Evolutionary conservation across 1,139 yeast species (phyloP).

Genomic region (Diutina sp.): DNA sequence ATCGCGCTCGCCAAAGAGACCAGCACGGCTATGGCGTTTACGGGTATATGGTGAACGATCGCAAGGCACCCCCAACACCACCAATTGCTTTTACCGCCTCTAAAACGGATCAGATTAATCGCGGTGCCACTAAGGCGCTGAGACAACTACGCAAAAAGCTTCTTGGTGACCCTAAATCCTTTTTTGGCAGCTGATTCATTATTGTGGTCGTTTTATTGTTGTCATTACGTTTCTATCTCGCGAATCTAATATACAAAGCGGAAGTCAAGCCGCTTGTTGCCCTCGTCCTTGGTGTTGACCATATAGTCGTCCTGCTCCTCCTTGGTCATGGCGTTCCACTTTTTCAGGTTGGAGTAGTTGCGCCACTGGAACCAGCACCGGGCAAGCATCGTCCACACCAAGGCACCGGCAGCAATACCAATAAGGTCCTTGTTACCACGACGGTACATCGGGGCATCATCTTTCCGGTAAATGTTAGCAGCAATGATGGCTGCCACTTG

Average conservation of each 20-base stretch:
- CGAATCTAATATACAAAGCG: slow-evolving; percentile 11
- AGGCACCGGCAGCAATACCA: slow-evolving; percentile 5
- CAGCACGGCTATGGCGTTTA: not conserved
- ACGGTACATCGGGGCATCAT: slow-evolving; percentile 1
- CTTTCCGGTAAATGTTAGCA: slow-evolving; percentile 4
- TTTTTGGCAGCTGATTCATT: not conserved
- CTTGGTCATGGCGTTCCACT: slow-evolving; percentile 34
- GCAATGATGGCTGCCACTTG: slow-evolving; percentile 10
- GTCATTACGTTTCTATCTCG: no score
- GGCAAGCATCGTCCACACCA: slow-evolving; percentile 6
- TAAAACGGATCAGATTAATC: not conserved
- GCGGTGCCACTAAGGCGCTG: not conserved
- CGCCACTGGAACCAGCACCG: slow-evolving; percentile 29
- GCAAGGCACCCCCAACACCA: not conserved
- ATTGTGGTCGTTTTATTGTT: no score
- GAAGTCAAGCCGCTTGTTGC: slow-evolving; percentile 46
- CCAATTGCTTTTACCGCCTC: not conserved
- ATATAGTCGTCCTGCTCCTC: slow-evolving; percentile 37
- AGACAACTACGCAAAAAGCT: not conserved
- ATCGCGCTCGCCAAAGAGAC: not conserved
- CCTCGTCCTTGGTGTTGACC: slow-evolving; percentile 29
- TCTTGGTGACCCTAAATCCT: not conserved
- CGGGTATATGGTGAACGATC: not conserved
- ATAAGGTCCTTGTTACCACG: not conserved
- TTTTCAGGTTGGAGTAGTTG: slow-evolving; percentile 28